phyloP scores from a whole-genome alignment of 768 basidiomycete species.

The Lyophyllum semitale region DNA sequence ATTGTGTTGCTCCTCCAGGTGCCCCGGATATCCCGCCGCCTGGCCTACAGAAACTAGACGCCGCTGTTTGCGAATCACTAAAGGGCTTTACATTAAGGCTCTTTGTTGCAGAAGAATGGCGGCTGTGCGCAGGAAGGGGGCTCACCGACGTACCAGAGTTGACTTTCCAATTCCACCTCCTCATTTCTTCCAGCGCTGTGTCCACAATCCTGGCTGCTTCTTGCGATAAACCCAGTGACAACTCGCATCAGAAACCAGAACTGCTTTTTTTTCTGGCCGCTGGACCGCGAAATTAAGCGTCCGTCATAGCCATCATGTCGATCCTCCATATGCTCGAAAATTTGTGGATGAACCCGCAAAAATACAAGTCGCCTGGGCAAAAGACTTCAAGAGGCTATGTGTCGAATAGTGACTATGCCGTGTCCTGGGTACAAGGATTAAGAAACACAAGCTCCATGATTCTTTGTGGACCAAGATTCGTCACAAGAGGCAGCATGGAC shows the following conservation, averaged over 20 bases:
- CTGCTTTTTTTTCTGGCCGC: neutral
- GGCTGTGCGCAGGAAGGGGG: neutral
- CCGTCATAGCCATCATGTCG: neutral
- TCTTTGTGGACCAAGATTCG: too few relatives aligned
- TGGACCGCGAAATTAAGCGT: neutral
- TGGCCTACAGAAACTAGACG: too few relatives aligned
- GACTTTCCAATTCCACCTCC: neutral
- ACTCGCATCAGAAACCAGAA: neutral
- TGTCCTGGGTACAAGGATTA: too few relatives aligned
- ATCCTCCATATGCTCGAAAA: neutral
- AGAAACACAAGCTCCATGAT: neutral
- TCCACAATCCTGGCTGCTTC: neutral
- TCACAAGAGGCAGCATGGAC: too few relatives aligned
- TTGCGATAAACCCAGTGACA: neutral
- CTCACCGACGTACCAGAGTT: neutral
- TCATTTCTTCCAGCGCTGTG: neutral
- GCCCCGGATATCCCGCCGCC: too few relatives aligned
- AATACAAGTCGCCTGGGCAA: neutral
- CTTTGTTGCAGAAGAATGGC: neutral
- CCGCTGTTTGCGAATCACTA: neutral
- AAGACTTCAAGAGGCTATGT: neutral
- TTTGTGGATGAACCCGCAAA: neutral
- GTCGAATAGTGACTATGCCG: too few relatives aligned
- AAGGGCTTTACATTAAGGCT: neutral
- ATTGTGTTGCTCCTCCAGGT: neutral